Percentiles rank a stretch among this genome's conserved stretches.
Conservation (phyloP, 2,329 filamentous ascomycete genomes). For the Neodidymelliopsis sp. region DNA sequence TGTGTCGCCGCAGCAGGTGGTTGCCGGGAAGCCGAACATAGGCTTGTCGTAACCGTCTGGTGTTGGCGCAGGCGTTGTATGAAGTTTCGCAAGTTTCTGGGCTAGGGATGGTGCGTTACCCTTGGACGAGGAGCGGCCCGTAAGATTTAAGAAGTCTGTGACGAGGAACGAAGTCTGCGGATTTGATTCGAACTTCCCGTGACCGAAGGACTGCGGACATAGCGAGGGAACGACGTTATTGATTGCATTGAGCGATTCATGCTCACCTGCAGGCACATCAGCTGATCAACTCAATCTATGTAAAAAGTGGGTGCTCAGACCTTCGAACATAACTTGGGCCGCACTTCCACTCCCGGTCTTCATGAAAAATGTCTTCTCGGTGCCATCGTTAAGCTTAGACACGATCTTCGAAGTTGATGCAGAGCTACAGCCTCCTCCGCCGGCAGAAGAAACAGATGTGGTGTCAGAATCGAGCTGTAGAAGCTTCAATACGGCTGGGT, state of each 20-base stretch:
- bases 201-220: conserved; percentile 77
- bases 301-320: conserved; percentile 44
- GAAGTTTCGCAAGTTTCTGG: conserved; percentile 77
- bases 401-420: conserved; percentile 70
- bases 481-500: conserved; percentile 68
- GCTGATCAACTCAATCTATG: neutral
- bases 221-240: conserved; percentile 74
- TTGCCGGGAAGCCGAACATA: conserved; percentile 82
- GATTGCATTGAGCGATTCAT: conserved; percentile 84
- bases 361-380: conserved; percentile 69
- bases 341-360: conserved; percentile 70
- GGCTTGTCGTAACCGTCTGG: conserved; percentile 66
- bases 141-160: conserved; percentile 79
- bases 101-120: conserved; percentile 64
- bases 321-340: conserved; percentile 74
- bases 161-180: conserved; percentile 64
- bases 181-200: conserved; percentile 64
- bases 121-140: conserved; percentile 34
- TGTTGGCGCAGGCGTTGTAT: conserved; percentile 75
- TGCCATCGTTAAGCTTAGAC: conserved; percentile 56
- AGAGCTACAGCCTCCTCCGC: conserved; percentile 69
- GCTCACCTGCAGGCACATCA: conserved; percentile 68
- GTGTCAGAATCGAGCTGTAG: conserved; percentile 64
- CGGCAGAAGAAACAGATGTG: conserved; percentile 66
- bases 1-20: conserved; percentile 87